These are phyloP conservation scores for Lyophyllum shimeji DNA, from an alignment of 768 basidiomycete genomes.

Conservation along the genomic window DNA sequence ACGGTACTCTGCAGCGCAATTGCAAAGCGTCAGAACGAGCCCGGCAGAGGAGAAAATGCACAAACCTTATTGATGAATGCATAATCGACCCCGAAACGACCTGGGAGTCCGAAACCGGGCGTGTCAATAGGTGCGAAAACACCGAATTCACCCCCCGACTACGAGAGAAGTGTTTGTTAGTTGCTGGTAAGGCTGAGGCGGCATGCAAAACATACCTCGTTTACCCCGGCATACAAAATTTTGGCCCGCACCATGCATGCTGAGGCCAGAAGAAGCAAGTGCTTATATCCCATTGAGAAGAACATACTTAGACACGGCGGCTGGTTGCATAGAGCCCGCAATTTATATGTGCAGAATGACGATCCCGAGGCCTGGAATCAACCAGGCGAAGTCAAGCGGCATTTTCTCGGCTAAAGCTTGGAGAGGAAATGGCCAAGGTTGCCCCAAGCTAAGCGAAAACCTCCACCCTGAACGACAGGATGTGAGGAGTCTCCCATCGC, in stretches of 20 bases:
- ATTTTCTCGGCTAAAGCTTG: background rate
- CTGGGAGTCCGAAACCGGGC: constrained; percentile 41
- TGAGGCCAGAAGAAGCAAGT: constrained; percentile 7
- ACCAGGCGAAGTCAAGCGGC: background rate
- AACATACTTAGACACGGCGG: constrained; percentile 1
- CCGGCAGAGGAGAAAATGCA: background rate
- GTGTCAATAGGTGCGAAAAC: constrained; percentile 33
- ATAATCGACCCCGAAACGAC: constrained; percentile 41
- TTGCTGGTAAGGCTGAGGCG: background rate
- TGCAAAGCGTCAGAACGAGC: background rate
- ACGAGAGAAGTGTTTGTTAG: background rate
- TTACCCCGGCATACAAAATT: constrained; percentile 45
- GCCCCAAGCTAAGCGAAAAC: background rate
- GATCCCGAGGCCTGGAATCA: background rate
- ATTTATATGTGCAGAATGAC: background rate
- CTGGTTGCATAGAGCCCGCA: background rate
- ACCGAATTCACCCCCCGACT: constrained; percentile 50
- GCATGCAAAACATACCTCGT: constrained; percentile 31
- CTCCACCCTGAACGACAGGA: background rate
- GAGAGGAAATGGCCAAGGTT: background rate
- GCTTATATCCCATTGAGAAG: constrained; percentile 2
- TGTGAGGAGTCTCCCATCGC: background rate
- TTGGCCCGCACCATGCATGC: constrained; percentile 19
- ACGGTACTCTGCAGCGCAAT: constrained; percentile 33
- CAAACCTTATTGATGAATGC: constrained; percentile 49